Conservation (phyloP, 2,329 filamentous ascomycete genomes). For the Stenocarpella maydis region DNA sequence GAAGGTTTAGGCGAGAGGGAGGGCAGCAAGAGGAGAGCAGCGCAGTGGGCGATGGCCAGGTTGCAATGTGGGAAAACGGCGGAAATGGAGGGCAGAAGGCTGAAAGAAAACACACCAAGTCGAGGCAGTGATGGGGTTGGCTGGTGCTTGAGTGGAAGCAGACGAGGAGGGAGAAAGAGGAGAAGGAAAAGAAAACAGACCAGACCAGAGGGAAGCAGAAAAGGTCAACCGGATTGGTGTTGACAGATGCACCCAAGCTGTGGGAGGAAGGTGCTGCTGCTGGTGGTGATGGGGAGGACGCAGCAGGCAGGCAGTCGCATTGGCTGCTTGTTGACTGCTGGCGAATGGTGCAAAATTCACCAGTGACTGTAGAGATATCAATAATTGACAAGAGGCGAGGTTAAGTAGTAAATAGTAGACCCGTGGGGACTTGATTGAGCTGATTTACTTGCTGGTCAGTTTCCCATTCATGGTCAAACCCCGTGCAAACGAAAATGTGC, state of each 20-base stretch:
- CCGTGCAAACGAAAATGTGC: no score
- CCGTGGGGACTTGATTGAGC: no score
- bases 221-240: neutral
- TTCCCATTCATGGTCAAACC: no score
- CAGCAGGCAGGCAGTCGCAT: neutral
- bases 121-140: no score
- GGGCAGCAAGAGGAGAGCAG: neutral
- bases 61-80: neutral
- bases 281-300: neutral
- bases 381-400: no score
- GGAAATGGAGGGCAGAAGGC: neutral
- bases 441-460: no score
- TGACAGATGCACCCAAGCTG: neutral
- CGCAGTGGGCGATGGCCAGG: no score
- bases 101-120: neutral
- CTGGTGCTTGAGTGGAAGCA: neutral
- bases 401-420: no score
- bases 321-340: neutral
- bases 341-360: neutral
- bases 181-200: neutral
- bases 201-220: neutral
- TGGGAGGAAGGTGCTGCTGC: neutral
- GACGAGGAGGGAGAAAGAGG: neutral
- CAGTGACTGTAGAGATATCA: no score
- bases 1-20: neutral